phyloP scores from a whole-genome alignment of 768 basidiomycete species.

The Trametes cubensis region DNA sequence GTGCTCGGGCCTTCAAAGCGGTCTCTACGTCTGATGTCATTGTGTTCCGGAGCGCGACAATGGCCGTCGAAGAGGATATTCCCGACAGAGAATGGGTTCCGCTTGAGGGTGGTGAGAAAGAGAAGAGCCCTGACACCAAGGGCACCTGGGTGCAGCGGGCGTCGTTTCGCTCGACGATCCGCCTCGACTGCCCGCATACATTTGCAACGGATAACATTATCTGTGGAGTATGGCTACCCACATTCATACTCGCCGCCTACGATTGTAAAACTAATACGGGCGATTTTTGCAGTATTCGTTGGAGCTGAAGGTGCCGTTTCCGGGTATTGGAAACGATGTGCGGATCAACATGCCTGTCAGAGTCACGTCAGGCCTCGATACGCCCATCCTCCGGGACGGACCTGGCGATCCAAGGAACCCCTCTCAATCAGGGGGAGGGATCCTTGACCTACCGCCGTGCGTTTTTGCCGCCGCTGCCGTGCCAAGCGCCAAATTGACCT shows the following conservation, averaged over 20 bases:
- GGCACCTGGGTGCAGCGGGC: conserved; percentile 25
- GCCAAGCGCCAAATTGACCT: too few relatives aligned
- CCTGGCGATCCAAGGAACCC: neutral
- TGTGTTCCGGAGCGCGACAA: neutral
- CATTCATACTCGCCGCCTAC: neutral
- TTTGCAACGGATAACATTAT: conserved; percentile 12
- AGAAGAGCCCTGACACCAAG: neutral
- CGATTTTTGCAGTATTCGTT: conserved; percentile 11
- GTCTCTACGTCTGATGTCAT: neutral
- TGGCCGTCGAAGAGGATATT: neutral
- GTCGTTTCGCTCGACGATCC: conserved; percentile 17
- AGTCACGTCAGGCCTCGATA: conserved; percentile 16
- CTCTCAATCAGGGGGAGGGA: neutral
- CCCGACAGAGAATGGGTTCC: conserved; percentile 1
- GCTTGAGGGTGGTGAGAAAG: neutral
- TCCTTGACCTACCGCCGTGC: neutral
- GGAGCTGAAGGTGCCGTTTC: conserved; percentile 17
- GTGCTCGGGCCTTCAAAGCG: neutral
- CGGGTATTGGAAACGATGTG: conserved; percentile 23
- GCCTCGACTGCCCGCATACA: conserved; percentile 19
- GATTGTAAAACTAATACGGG: too few relatives aligned
- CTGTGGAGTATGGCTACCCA: conserved; percentile 3
- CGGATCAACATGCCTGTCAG: conserved; percentile 10
- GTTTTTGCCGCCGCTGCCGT: too few relatives aligned
- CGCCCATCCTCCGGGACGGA: neutral